Percentiles rank a stretch among this genome's conserved stretches.
Conservation (phyloP, 768 basidiomycete genomes). For the Rhodosporidiobolus sp. region DNA sequence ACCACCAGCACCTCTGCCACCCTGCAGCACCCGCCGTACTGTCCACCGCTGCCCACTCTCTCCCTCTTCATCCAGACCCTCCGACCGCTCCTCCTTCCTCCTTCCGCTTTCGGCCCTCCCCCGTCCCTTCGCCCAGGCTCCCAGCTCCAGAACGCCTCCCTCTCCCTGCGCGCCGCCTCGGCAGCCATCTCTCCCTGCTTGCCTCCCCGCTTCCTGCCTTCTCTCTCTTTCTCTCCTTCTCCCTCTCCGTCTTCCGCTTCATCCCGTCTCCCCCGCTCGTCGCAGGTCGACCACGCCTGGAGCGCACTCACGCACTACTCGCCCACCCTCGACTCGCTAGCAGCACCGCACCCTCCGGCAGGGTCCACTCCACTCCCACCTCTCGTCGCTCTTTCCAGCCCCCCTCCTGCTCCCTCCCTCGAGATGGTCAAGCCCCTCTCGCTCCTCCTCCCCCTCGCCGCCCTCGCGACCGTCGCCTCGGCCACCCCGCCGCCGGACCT, state of each 20-base stretch:
- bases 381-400: not conserved
- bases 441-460: constrained; percentile 3
- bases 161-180: not conserved
- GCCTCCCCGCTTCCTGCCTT: not conserved
- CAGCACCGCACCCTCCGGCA: not conserved
- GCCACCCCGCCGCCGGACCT: constrained; percentile 25
- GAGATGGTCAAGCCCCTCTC: constrained; percentile 6
- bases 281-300: not conserved
- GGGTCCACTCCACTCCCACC: not conserved
- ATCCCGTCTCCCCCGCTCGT: not conserved
- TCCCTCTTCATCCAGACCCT: too few species aligned
- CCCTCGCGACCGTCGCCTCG: not conserved
- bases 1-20: too few species aligned
- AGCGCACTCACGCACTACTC: too few species aligned
- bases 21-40: too few species aligned
- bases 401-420: not conserved
- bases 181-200: not conserved
- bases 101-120: not conserved
- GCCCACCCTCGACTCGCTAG: too few species aligned
- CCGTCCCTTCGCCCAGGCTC: not conserved
- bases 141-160: not conserved
- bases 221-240: not conserved
- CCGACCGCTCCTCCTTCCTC: not conserved
- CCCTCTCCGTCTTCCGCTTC: not conserved
- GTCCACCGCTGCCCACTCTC: too few species aligned